Conservation (phyloP, 306 rosid species). For the Rosa multiflora region DNA sequence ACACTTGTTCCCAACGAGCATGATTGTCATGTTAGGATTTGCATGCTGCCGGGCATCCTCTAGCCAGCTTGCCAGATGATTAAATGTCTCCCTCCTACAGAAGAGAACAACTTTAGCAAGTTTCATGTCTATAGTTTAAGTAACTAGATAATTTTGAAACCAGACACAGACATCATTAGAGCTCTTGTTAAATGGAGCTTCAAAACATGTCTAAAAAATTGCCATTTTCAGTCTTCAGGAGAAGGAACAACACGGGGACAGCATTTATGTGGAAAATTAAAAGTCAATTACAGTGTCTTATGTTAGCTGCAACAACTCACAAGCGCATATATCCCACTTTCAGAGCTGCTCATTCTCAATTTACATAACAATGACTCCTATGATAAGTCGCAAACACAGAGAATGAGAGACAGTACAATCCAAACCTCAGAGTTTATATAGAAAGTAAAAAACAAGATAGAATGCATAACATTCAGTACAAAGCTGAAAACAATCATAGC, state of each 20-base stretch:
- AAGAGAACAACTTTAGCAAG: constrained; percentile 12
- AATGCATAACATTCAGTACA: not conserved
- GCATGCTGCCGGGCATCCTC: constrained; percentile 99
- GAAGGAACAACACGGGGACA: not conserved
- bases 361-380: not conserved
- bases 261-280: not conserved
- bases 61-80: constrained; percentile 88
- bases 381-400: not conserved
- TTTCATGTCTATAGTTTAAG: constrained; percentile 13
- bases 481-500: not conserved
- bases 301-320: not conserved
- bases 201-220: not conserved
- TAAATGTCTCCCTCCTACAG: constrained; percentile 88
- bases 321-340: not conserved
- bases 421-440: not conserved
- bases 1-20: constrained; percentile 85
- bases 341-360: not conserved
- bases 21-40: constrained; percentile 92
- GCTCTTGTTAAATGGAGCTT: not conserved
- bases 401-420: not conserved
- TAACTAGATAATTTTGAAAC: constrained; percentile 15
- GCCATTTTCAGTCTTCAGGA: not conserved
- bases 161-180: not conserved
- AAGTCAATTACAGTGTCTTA: not conserved
- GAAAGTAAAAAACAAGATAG: not conserved